These are phyloP conservation scores for Zymoseptoria pseudotritici DNA, from an alignment of 2,329 filamentous ascomycete species.

Conservation along the genomic window DNA sequence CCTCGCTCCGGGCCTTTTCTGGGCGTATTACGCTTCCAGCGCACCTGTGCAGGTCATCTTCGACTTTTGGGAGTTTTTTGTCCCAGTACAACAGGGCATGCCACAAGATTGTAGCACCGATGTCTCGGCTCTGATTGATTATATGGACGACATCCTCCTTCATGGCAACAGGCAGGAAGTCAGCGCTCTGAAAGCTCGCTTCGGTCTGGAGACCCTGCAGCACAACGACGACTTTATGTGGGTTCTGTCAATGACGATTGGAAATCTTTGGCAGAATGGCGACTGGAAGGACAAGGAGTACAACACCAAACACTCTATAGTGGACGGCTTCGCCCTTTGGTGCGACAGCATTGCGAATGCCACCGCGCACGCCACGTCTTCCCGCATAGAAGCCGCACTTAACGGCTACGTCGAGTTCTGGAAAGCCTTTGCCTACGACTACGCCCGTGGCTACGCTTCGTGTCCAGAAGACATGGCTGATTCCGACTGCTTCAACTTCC, in stretches of 20 bases:
- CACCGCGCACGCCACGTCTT: constrained; percentile 48
- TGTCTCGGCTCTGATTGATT: constrained; percentile 44
- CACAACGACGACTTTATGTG: constrained; percentile 48
- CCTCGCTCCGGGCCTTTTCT: constrained; percentile 49
- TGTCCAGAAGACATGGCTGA: constrained; percentile 41
- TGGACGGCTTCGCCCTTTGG: constrained; percentile 22
- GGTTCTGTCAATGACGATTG: constrained; percentile 46
- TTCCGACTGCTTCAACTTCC: constrained; percentile 46
- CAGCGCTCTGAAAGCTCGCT: constrained; percentile 43
- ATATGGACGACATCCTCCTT: constrained; percentile 35
- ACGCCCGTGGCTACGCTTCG: constrained; percentile 41
- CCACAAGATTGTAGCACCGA: constrained; percentile 51
- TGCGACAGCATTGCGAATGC: constrained; percentile 50
- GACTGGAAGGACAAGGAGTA: constrained; percentile 37
- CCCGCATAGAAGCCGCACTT: constrained; percentile 41
- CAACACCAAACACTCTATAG: constrained; percentile 6
- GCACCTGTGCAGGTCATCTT: constrained; percentile 50
- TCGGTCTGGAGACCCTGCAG: constrained; percentile 44
- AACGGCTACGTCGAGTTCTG: constrained; percentile 43
- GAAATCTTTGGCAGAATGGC: constrained; percentile 49
- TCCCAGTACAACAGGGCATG: constrained; percentile 51
- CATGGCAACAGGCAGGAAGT: constrained; percentile 28
- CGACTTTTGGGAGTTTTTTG: constrained; percentile 54
- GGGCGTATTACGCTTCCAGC: constrained; percentile 53
- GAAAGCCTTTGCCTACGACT: constrained; percentile 39